Conservation (phyloP, 2,329 filamentous ascomycete genomes). For the Chrysoporthe cubensis region DNA sequence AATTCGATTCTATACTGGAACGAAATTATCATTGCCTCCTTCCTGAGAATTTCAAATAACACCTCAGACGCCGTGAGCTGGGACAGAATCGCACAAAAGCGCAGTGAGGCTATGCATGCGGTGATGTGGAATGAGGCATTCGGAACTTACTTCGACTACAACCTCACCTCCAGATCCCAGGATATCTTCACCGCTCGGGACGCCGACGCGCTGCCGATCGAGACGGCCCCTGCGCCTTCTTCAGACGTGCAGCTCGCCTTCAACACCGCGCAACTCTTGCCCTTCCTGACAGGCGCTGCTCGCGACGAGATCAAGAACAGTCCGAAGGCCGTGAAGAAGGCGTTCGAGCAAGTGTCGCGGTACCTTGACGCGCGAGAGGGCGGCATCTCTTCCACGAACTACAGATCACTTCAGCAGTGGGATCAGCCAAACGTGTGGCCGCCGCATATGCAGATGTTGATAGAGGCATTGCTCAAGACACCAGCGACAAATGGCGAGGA, state of each 20-base stretch:
- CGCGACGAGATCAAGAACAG: slow-evolving; percentile 60
- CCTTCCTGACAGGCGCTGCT: slow-evolving; percentile 71
- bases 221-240: slow-evolving; percentile 50
- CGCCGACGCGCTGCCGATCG: slow-evolving; percentile 46
- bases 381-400: slow-evolving; percentile 66
- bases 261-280: slow-evolving; percentile 64
- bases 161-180: slow-evolving; percentile 61
- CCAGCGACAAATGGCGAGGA: slow-evolving; percentile 58
- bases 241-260: slow-evolving; percentile 61
- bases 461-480: slow-evolving; percentile 63
- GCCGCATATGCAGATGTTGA: slow-evolving; percentile 66
- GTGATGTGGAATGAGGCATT: slow-evolving; percentile 68
- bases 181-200: slow-evolving; percentile 58
- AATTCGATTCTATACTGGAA: slow-evolving; percentile 72
- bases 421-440: slow-evolving; percentile 74
- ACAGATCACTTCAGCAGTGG: slow-evolving; percentile 67
- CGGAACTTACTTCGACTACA: slow-evolving; percentile 71
- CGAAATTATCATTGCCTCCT: slow-evolving; percentile 61
- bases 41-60: slow-evolving; percentile 54
- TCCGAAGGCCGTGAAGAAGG: slow-evolving; percentile 58
- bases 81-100: slow-evolving; percentile 51
- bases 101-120: slow-evolving; percentile 65
- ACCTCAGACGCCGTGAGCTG: slow-evolving; percentile 52
- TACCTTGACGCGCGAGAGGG: slow-evolving; percentile 58
- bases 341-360: slow-evolving; percentile 56